Evolutionary conservation across 129 eudicot species (phyloP).

Genomic region (Artemisia annua): DNA sequence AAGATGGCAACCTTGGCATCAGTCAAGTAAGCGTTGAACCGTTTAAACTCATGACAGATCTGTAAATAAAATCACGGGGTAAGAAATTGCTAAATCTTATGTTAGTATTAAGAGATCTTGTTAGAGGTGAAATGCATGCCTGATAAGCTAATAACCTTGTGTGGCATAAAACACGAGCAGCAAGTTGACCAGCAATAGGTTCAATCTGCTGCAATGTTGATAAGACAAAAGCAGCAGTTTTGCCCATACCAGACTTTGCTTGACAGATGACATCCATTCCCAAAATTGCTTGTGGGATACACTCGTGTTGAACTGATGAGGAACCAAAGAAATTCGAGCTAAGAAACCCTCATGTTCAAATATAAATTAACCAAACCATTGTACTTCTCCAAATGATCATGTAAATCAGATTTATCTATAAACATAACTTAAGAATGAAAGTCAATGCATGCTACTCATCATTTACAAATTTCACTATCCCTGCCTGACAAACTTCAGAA

Average conservation of each 20-base stretch:
- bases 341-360: slow-evolving; percentile 58
- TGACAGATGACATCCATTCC: slow-evolving; percentile 94
- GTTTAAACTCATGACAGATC: slow-evolving; percentile 81
- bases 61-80: slow-evolving; percentile 16
- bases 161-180: slow-evolving; percentile 80
- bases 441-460: no score
- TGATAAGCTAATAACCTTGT: slow-evolving; percentile 86
- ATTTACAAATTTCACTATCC: no score
- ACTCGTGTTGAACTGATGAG: slow-evolving; percentile 86
- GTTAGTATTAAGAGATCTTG: no score
- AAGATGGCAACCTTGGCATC: slow-evolving; percentile 80
- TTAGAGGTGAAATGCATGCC: slow-evolving; percentile 28
- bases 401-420: not conserved
- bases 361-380: slow-evolving; percentile 53
- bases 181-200: slow-evolving; percentile 86
- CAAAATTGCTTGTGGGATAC: slow-evolving; percentile 92
- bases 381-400: slow-evolving; percentile 47
- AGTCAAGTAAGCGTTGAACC: slow-evolving; percentile 77
- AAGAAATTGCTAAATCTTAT: no score
- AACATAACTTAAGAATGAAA: not conserved
- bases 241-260: slow-evolving; percentile 96
- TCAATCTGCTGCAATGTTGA: slow-evolving; percentile 83
- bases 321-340: no score
- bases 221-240: slow-evolving; percentile 83
- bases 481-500: no score